These are phyloP conservation scores for Celoporthe dispersa DNA, from an alignment of 2,329 filamentous ascomycete species.

Conservation along the genomic window DNA sequence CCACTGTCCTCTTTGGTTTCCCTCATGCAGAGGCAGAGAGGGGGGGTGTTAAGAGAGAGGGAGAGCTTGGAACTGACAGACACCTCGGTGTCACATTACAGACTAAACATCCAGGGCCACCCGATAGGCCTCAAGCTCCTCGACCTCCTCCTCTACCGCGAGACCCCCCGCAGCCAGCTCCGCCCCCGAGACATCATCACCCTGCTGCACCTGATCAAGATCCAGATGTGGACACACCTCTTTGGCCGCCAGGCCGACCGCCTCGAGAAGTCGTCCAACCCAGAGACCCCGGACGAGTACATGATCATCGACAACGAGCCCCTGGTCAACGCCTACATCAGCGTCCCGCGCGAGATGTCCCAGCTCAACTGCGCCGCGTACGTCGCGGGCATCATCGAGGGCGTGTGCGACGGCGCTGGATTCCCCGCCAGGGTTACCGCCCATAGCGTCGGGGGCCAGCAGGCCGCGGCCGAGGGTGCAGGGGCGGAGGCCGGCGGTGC, in stretches of 20 bases:
- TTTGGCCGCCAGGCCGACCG: constrained; percentile 91
- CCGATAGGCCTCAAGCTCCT: constrained; percentile 92
- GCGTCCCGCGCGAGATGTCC: constrained; percentile 91
- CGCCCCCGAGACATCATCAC: constrained; percentile 87
- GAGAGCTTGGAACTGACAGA: background rate
- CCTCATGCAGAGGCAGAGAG: background rate
- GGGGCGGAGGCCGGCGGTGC: constrained; percentile 70
- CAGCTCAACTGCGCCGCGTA: constrained; percentile 96
- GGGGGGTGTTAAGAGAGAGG: too few relatives aligned
- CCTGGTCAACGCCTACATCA: constrained; percentile 91
- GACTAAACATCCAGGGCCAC: constrained; percentile 89
- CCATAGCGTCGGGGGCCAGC: constrained; percentile 70
- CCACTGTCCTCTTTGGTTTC: constrained; percentile 11
- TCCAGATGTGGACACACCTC: constrained; percentile 87
- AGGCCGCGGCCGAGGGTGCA: constrained; percentile 71
- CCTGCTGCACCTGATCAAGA: constrained; percentile 93
- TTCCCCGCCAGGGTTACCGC: constrained; percentile 90
- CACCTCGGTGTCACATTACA: constrained; percentile 41
- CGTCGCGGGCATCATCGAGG: constrained; percentile 93
- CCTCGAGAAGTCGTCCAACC: constrained; percentile 84
- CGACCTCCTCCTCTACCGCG: constrained; percentile 89
- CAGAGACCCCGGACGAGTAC: constrained; percentile 88
- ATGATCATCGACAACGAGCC: constrained; percentile 99
- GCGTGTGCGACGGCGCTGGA: constrained; percentile 89
- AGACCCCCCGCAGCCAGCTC: constrained; percentile 70